These are phyloP conservation scores for Metschnikowia cerradonensis DNA, from an alignment of 805 yeast genomes.

Conservation along the genomic window DNA sequence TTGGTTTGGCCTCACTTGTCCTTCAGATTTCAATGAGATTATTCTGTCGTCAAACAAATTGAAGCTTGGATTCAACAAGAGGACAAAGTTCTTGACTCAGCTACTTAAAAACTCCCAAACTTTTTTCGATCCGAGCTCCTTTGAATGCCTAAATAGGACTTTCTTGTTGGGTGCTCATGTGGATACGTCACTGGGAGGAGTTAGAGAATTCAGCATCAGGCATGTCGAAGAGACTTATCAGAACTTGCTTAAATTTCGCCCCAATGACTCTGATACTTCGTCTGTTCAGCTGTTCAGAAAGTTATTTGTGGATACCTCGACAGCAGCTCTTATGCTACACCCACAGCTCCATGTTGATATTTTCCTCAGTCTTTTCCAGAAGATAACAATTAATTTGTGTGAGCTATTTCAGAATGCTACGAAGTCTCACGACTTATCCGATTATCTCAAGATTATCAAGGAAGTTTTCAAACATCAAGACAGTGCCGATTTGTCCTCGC, in stretches of 20 bases:
- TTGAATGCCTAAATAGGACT: slow-evolving; percentile 33
- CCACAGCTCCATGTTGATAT: slow-evolving; percentile 28
- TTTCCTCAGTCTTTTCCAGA: slow-evolving; percentile 22
- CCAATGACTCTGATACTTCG: slow-evolving; percentile 7
- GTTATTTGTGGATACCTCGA: slow-evolving; percentile 20
- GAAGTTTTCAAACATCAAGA: slow-evolving; percentile 27
- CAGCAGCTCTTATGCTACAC: slow-evolving; percentile 34
- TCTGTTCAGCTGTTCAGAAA: slow-evolving; percentile 5
- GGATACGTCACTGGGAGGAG: slow-evolving; percentile 15
- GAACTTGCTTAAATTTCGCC: slow-evolving; percentile 17
- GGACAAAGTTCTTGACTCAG: slow-evolving; percentile 28
- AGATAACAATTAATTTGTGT: slow-evolving; percentile 2
- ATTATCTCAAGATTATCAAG: slow-evolving; percentile 28
- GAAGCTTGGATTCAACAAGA: slow-evolving; percentile 32
- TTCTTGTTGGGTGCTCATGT: slow-evolving; percentile 35
- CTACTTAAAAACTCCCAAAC: slow-evolving; percentile 28
- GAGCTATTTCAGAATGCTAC: background rate
- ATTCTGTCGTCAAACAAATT: slow-evolving; percentile 27
- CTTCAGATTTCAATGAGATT: slow-evolving; percentile 34
- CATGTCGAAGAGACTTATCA: slow-evolving; percentile 31
- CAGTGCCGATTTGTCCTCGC: slow-evolving; percentile 19
- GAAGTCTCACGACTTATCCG: slow-evolving; percentile 7
- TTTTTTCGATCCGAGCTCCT: slow-evolving; percentile 27
- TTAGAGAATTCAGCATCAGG: slow-evolving; percentile 26
- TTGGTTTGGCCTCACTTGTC: slow-evolving; percentile 32